phyloP scores from a whole-genome alignment of 441 rosid species.

The Geranium incanum region DNA sequence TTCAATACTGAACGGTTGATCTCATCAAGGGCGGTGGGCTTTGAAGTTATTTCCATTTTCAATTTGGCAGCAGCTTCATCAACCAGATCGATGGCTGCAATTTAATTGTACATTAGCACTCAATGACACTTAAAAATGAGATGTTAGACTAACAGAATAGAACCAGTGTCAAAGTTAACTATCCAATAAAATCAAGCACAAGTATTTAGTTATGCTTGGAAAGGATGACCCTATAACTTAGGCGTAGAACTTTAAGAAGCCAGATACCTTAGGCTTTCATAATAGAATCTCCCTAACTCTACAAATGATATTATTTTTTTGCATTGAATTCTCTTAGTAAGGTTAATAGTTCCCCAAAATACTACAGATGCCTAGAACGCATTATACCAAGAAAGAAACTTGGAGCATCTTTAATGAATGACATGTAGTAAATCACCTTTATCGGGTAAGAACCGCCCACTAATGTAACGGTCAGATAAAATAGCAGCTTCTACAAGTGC shows the following conservation, averaged over 20 bases:
- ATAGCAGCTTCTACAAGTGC: conserved; percentile 73
- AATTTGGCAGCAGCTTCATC: conserved; percentile 98
- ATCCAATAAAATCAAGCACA: conserved; percentile 25
- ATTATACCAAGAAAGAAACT: not conserved
- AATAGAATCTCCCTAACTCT: not conserved
- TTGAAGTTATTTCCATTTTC: conserved; percentile 98
- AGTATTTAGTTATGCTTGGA: conserved; percentile 10
- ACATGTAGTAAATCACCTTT: not conserved
- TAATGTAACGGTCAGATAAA: conserved; percentile 79
- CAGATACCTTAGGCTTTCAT: not conserved
- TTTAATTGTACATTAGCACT: conserved; percentile 19
- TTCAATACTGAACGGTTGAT: conserved; percentile 91
- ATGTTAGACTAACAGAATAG: not conserved
- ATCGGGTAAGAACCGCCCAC: conserved; percentile 31
- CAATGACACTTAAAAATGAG: not conserved
- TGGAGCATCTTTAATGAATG: not conserved
- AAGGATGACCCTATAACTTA: not conserved
- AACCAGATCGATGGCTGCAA: conserved; percentile 91
- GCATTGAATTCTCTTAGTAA: not conserved
- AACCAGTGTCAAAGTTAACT: conserved; percentile 37
- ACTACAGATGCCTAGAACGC: not conserved
- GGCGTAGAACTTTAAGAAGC: not conserved
- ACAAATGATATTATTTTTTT: not conserved
- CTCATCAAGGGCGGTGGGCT: conserved; percentile 95
- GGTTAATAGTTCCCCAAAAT: not conserved